A percentile compares a stretch with the other conserved stretches of the same genome.
phyloP scores from a whole-genome alignment of 257 asterid genomes.

The Cinchona pubescens region DNA sequence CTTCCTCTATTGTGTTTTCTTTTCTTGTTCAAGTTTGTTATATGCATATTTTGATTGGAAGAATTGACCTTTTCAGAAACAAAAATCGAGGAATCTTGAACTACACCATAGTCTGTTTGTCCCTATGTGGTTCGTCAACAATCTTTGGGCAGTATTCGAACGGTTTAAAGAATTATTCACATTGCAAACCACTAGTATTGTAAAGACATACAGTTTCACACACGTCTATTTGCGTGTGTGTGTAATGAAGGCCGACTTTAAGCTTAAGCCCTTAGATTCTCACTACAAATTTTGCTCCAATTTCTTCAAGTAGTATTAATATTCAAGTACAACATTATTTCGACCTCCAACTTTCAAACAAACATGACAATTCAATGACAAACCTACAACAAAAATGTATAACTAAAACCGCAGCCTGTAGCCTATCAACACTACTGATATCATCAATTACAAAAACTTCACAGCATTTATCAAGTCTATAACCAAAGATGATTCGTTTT shows the following conservation, averaged over 20 bases:
- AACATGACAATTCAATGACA: neutral
- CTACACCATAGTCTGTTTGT: neutral
- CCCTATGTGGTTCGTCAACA: neutral
- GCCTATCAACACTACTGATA: neutral
- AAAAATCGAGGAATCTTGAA: neutral
- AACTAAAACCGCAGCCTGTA: neutral
- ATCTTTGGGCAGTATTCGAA: neutral
- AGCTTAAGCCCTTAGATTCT: neutral
- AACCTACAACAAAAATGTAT: neutral
- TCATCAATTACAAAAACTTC: neutral
- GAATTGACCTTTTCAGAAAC: neutral
- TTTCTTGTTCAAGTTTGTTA: no score
- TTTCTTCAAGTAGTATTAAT: no score
- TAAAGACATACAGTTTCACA: neutral
- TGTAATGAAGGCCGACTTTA: neutral
- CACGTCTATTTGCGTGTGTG: neutral
- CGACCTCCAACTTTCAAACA: neutral
- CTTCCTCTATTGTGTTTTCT: no score
- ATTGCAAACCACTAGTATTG: neutral
- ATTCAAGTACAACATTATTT: neutral
- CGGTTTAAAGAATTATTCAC: neutral
- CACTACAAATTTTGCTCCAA: neutral
- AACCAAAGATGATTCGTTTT: no score
- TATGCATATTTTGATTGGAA: neutral
- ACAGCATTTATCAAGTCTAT: neutral